Evolutionary conservation across 2,329 filamentous ascomycete genomes (phyloP).

Genomic region (Exserohilum rostratum): DNA sequence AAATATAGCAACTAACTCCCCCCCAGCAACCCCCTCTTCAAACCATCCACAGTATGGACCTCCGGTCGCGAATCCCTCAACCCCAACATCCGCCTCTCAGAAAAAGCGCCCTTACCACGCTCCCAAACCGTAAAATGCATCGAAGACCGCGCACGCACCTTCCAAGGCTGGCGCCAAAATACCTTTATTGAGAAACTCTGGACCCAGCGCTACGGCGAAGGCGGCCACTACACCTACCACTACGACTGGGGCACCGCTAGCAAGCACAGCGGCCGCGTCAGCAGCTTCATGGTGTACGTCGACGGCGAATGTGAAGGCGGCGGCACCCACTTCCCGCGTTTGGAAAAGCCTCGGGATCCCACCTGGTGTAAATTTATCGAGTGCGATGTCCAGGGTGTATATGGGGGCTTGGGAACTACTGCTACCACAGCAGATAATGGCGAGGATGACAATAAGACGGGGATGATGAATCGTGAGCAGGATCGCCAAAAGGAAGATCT

Average conservation of each 20-base stretch:
- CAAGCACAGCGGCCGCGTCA: slow-evolving; percentile 52
- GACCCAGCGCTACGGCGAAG: slow-evolving; percentile 64
- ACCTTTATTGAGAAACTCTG: slow-evolving; percentile 66
- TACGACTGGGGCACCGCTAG: slow-evolving; percentile 58
- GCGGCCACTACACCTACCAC: slow-evolving; percentile 65
- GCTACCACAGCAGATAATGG: not conserved
- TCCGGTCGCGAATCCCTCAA: slow-evolving; percentile 56
- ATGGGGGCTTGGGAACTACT: not conserved
- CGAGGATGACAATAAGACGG: slow-evolving; percentile 18
- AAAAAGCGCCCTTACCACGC: slow-evolving; percentile 52
- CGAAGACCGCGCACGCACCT: slow-evolving; percentile 62
- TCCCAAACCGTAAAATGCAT: slow-evolving; percentile 62
- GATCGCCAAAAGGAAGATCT: slow-evolving; percentile 12
- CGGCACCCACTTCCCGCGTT: slow-evolving; percentile 65
- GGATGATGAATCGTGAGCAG: not conserved
- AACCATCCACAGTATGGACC: slow-evolving; percentile 61
- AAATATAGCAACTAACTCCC: slow-evolving; percentile 3
- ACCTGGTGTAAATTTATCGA: slow-evolving; percentile 65
- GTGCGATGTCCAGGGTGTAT: slow-evolving; percentile 46
- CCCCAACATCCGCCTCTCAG: slow-evolving; percentile 58
- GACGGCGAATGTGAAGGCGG: slow-evolving; percentile 59
- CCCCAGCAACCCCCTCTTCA: slow-evolving; percentile 56
- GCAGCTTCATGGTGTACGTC: slow-evolving; percentile 68
- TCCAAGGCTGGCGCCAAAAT: slow-evolving; percentile 65
- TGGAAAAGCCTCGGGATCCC: slow-evolving; percentile 52